Conservation (phyloP, 306 rosid species). For the Castanospermum australe region DNA sequence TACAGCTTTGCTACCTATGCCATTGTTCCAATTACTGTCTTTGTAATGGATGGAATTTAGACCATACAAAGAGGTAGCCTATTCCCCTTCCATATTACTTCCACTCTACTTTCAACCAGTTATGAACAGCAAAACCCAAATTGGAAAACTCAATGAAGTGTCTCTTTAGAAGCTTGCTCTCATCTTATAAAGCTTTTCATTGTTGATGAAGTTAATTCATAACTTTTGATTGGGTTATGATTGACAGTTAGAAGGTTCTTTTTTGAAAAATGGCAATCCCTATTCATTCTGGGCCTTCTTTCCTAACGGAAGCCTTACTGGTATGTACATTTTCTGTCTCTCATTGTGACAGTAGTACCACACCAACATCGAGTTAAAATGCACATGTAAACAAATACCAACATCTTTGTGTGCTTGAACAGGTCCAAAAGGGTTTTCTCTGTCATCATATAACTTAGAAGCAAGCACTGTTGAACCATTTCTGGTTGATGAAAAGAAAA, state of each 20-base stretch:
- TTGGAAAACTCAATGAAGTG: neutral
- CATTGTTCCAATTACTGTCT: neutral
- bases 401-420: slow-evolving; percentile 18
- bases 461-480: slow-evolving; percentile 93
- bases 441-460: slow-evolving; percentile 71
- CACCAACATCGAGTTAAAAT: neutral
- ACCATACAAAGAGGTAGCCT: neutral
- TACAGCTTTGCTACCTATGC: neutral
- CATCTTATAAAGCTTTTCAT: neutral
- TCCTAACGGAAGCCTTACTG: slow-evolving; percentile 66
- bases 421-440: slow-evolving; percentile 94
- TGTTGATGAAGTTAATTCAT: neutral
- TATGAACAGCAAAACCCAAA: neutral
- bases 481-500: slow-evolving; percentile 85
- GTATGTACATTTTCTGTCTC: slow-evolving; percentile 31
- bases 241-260: slow-evolving; percentile 84
- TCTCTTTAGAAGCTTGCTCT: neutral
- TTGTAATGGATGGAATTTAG: neutral
- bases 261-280: slow-evolving; percentile 60
- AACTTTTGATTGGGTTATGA: slow-evolving; percentile 13
- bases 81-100: neutral
- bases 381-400: neutral
- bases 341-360: neutral
- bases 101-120: neutral
- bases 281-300: slow-evolving; percentile 91